Conservation (phyloP, 768 basidiomycete genomes). For the Sporobolomyces roseus region DNA sequence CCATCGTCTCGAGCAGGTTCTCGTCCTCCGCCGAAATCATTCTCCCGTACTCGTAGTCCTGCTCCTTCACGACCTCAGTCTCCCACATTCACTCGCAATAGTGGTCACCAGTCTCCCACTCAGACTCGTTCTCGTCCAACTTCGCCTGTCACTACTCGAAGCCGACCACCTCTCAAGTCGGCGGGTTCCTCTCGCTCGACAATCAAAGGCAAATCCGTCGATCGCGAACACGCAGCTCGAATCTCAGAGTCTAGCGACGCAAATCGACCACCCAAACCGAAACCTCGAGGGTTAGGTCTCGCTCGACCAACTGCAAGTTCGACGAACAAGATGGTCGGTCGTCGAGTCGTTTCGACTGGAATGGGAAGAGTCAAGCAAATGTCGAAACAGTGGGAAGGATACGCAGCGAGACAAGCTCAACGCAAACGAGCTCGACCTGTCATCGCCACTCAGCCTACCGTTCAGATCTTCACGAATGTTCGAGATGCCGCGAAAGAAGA, state of each 20-base stretch:
- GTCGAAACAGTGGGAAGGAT: conserved; percentile 58
- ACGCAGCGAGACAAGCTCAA: conserved; percentile 58
- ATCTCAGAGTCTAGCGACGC: conserved; percentile 22
- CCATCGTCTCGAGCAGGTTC: neutral
- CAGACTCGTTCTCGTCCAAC: neutral
- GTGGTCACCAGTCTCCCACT: neutral
- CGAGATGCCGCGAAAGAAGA: conserved; percentile 84
- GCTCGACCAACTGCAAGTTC: conserved; percentile 33
- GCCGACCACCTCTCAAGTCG: conserved; percentile 17
- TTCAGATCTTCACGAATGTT: conserved; percentile 64
- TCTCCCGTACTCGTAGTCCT: neutral
- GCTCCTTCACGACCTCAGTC: conserved; percentile 16
- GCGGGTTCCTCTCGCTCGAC: conserved; percentile 26
- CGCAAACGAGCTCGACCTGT: conserved; percentile 84
- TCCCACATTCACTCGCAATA: neutral
- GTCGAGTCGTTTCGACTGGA: conserved; percentile 23
- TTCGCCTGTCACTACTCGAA: neutral
- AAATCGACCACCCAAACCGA: neutral
- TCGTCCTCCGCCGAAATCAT: neutral
- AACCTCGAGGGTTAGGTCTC: neutral
- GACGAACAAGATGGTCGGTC: conserved; percentile 13
- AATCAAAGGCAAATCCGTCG: conserved; percentile 24
- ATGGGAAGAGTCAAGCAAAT: conserved; percentile 60
- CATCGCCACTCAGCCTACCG: conserved; percentile 65
- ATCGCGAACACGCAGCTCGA: conserved; percentile 7